Base-by-base conservation (phyloP, 2,329 filamentous ascomycete species). In the Calonectria ilicicola region DNA sequence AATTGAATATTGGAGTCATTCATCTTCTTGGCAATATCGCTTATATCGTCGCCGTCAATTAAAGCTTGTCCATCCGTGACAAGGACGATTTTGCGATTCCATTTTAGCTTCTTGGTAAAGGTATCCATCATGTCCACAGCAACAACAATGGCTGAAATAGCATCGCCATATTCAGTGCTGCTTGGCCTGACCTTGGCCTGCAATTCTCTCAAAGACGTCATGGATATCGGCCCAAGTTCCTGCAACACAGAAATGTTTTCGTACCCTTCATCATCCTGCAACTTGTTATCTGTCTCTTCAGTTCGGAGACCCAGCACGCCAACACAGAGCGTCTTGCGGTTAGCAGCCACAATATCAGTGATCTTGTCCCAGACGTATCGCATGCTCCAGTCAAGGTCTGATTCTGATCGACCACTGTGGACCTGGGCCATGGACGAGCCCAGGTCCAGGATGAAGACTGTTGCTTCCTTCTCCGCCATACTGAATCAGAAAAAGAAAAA, bases 381-480 rank as follows among this genome's bases (percentile, higher is more conserved):
- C 91, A 98, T 92, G 60, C 92, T 91, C 91, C 93, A 99, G 73
- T 98, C 95, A 21, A 99, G 90, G 82, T 98, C 94, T 3, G 93
- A 93, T 82, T 96, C 91, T 23, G 87, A 82, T 76, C 97, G 92
- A 29, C 93, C 95, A 85, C 91, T 89, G 78, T 91, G 90, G 78
- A 87, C 89, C 81, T 93, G 87, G 70, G 89, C 93, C 94, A 98
- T 98, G n/a, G 96, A 94, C 80, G 86, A 88, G 70, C 95, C 96
- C 27, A 98, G 87, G 85, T 99, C 97, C 73, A 99, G 85, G 78
- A 99, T 93, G 83, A 97, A 99, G 51, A 98, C 91, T 0, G 93
- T 97, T 10, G 95, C 95, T 86, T 98, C 95, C 83, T 99, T 99
- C 74, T 94, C 92, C 14, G 95, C 93, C 96, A 98, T 98, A 68